Conservation (phyloP, 2,329 filamentous ascomycete species). For the Ascocoryne sarcoides region DNA sequence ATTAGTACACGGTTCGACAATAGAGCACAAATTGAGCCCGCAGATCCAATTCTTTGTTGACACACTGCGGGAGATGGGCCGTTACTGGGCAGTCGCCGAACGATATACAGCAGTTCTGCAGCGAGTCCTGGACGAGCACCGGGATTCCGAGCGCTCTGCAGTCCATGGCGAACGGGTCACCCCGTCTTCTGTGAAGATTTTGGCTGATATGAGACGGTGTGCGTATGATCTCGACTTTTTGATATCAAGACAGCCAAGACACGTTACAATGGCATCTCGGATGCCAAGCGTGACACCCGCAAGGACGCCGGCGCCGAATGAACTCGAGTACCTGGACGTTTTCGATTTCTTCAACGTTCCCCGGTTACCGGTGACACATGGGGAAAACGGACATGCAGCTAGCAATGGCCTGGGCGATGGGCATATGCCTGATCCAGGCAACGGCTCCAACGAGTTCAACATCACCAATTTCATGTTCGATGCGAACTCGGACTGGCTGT, state of each 20-base stretch:
- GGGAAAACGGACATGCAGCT: constrained; percentile 23
- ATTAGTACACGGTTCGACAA: constrained; percentile 83
- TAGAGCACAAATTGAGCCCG: constrained; percentile 72
- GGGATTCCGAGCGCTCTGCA: constrained; percentile 59
- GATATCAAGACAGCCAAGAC: constrained; percentile 61
- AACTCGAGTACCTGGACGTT: constrained; percentile 83
- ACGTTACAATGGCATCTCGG: constrained; percentile 31
- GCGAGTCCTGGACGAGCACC: constrained; percentile 78
- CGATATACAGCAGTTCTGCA: constrained; percentile 74
- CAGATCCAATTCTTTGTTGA: constrained; percentile 78
- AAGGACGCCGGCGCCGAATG: constrained; percentile 66
- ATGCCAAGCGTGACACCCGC: constrained; percentile 49
- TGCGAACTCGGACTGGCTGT: constrained; percentile 67
- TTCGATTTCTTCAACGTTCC: constrained; percentile 95
- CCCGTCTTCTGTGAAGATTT: constrained; percentile 74
- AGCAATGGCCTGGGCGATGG: constrained; percentile 22
- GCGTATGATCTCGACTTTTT: constrained; percentile 86
- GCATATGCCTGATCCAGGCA: constrained; percentile 25
- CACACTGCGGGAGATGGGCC: constrained; percentile 70
- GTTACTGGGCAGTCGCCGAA: constrained; percentile 77
- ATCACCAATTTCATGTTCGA: constrained; percentile 73
- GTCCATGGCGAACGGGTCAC: constrained; percentile 63
- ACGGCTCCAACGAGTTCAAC: constrained; percentile 52
- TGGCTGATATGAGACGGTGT: constrained; percentile 85
- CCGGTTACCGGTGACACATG: constrained; percentile 46